Evolutionary conservation across 106 monocot species (phyloP), one percentile per base, ranked within the genome.

Genomic region (Allium fistulosum): DNA sequence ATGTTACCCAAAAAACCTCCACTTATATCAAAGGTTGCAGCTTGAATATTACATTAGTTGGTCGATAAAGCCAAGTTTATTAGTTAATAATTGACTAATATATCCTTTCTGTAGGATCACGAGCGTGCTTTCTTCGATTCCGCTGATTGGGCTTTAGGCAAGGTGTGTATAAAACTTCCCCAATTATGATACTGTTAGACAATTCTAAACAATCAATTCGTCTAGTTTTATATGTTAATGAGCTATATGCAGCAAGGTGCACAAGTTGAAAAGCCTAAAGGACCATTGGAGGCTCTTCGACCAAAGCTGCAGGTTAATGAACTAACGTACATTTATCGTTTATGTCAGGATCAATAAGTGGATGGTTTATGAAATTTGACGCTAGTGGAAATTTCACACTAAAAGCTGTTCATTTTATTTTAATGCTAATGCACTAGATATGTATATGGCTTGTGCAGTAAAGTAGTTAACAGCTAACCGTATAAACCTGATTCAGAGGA

Each of bases 81-180:
- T 5, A 4, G 37, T 37, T 37, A 55, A 53, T 15, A 16, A 55
- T 72, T 45, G 63, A 49, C 57, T 56, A 58, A 70, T 45, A 72
- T 46, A 6, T 71, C 12, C 16, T 62, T 63, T 66, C 17, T 81
- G 37, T 37, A 97, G 97, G 97, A 92, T 58, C 89, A 99, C 76
- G 97, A 99, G 15, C 84, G 87, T 10, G 97, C 97, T 68, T 99
- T 78, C 82, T 99, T 99, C 82, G 97, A 99, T 81, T 99, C 97
- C 51, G 97, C 97, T 77, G 97, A 99, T 65, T 99, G 97, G 97
- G 97, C 92, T 68, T 69, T 93, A 53, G 97, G 97, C 69, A 99
- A 99, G 97, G 92, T 99, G 83, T 26, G 55, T 59, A 61, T 60
- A 50, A 11, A 65, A 57, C 17, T 50, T 67, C 59, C 45, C 28